Conservation (phyloP, 1,284 basidiomycete species). For the Fomitopsis schrenkii region DNA sequence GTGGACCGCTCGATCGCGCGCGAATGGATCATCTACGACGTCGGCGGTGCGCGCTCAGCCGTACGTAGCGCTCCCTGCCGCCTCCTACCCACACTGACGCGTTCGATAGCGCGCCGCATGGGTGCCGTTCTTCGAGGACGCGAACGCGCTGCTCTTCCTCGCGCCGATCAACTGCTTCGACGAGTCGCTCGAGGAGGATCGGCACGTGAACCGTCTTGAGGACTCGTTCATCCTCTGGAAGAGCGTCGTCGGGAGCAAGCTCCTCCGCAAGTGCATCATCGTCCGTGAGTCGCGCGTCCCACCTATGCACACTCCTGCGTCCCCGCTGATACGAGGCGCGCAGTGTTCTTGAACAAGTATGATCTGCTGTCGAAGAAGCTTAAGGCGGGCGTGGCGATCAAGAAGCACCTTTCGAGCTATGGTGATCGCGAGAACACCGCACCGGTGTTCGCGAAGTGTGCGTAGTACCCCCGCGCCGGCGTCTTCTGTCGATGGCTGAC, state of each 20-base stretch:
- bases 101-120: constrained; percentile 29
- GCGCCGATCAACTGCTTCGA: constrained; percentile 69
- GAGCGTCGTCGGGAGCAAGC: constrained; percentile 47
- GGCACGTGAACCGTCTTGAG: constrained; percentile 56
- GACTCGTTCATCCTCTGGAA: constrained; percentile 67
- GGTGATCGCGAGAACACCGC: constrained; percentile 58
- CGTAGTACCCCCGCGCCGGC: constrained; percentile 14
- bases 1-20: constrained; percentile 13
- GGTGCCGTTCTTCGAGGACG: constrained; percentile 65
- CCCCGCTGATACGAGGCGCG: not conserved
- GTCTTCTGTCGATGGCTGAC: not conserved
- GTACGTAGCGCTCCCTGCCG: constrained; percentile 15
- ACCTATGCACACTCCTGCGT: not conserved
- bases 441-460: constrained; percentile 55
- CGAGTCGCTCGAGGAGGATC: constrained; percentile 58
- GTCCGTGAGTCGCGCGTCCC: constrained; percentile 30
- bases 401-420: constrained; percentile 45
- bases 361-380: constrained; percentile 45
- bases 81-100: not conserved
- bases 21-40: constrained; percentile 38
- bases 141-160: constrained; percentile 67
- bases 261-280: constrained; percentile 52
- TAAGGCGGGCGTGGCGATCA: constrained; percentile 26
- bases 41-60: constrained; percentile 32
- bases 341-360: constrained; percentile 63